A percentile compares a stretch with the other conserved stretches of the same genome.
phyloP scores from a whole-genome alignment of 2,329 filamentous ascomycete genomes.

The Neurospora crassa region DNA sequence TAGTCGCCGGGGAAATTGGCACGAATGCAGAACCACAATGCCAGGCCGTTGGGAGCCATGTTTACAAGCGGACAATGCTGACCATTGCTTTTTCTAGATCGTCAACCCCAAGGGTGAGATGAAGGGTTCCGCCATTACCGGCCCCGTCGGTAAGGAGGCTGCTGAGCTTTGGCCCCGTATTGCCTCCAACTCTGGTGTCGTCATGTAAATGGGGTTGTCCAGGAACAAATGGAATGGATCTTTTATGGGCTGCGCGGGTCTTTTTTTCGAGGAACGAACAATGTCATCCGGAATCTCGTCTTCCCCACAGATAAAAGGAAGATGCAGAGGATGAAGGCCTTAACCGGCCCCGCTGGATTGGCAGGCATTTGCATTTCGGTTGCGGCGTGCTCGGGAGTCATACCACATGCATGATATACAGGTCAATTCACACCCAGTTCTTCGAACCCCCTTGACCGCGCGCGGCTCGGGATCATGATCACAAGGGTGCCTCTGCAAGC shows the following conservation, averaged over 20 bases:
- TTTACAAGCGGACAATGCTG: constrained; percentile 21
- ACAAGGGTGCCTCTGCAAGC: neutral
- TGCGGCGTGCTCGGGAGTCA: constrained; percentile 26
- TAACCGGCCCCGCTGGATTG: constrained; percentile 21
- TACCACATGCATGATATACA: constrained; percentile 26
- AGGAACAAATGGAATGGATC: constrained; percentile 10
- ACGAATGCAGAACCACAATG: neutral
- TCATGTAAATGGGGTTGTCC: constrained; percentile 71
- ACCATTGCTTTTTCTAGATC: constrained; percentile 50
- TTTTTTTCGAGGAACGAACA: constrained; percentile 17
- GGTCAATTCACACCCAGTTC: constrained; percentile 23
- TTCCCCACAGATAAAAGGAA: constrained; percentile 13
- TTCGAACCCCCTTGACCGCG: constrained; percentile 14
- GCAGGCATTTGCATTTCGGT: constrained; percentile 26
- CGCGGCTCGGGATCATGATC: neutral
- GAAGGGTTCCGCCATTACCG: constrained; percentile 99
- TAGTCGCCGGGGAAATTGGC: neutral
- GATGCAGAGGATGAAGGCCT: constrained; percentile 14
- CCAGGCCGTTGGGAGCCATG: neutral
- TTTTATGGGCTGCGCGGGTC: constrained; percentile 12
- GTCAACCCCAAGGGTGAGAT: constrained; percentile 99
- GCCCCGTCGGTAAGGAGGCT: constrained; percentile 98
- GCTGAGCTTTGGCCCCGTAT: constrained; percentile 99
- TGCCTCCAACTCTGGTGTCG: constrained; percentile 98
- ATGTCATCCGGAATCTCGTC: constrained; percentile 17